Conservation (phyloP, 2,329 filamentous ascomycete genomes). For the Fusarium longipes region DNA sequence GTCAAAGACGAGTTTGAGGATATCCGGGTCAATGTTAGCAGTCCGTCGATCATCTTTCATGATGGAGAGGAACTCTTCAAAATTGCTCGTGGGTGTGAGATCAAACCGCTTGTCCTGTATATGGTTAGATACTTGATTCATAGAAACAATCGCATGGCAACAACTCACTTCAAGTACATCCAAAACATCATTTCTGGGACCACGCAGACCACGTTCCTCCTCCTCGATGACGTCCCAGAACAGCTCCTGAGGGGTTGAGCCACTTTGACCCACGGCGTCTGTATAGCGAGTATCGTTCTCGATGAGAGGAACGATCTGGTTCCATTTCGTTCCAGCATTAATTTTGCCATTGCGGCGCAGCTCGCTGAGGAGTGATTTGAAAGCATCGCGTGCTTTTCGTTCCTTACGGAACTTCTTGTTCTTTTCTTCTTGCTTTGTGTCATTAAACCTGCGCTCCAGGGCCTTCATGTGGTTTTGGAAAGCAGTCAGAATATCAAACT, state of each 20-base stretch:
- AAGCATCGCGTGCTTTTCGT: slow-evolving; percentile 86
- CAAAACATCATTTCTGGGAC: slow-evolving; percentile 82
- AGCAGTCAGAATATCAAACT: slow-evolving; percentile 88
- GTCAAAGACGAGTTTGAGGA: slow-evolving; percentile 84
- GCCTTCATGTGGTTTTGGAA: slow-evolving; percentile 97
- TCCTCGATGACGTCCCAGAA: slow-evolving; percentile 98
- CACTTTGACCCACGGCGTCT: slow-evolving; percentile 83
- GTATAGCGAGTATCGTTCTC: slow-evolving; percentile 85
- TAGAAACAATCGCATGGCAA: not conserved
- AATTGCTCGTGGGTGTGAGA: slow-evolving; percentile 84
- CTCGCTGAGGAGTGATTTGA: slow-evolving; percentile 78
- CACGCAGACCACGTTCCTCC: slow-evolving; percentile 87
- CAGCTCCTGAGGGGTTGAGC: slow-evolving; percentile 87
- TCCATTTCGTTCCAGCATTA: slow-evolving; percentile 92
- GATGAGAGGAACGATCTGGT: slow-evolving; percentile 78
- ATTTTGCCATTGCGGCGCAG: slow-evolving; percentile 82
- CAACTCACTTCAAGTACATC: slow-evolving; percentile 85
- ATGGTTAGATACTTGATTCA: slow-evolving; percentile 20
- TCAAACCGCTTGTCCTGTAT: slow-evolving; percentile 88
- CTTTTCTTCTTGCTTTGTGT: slow-evolving; percentile 88
- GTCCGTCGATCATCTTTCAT: slow-evolving; percentile 90
- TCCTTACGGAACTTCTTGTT: slow-evolving; percentile 82
- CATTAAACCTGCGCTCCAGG: slow-evolving; percentile 91
- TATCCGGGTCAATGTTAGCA: slow-evolving; percentile 85
- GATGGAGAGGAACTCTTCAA: slow-evolving; percentile 86